phyloP scores from a whole-genome alignment of 169 alveolate genomes.

The Eimeria mitis region DNA sequence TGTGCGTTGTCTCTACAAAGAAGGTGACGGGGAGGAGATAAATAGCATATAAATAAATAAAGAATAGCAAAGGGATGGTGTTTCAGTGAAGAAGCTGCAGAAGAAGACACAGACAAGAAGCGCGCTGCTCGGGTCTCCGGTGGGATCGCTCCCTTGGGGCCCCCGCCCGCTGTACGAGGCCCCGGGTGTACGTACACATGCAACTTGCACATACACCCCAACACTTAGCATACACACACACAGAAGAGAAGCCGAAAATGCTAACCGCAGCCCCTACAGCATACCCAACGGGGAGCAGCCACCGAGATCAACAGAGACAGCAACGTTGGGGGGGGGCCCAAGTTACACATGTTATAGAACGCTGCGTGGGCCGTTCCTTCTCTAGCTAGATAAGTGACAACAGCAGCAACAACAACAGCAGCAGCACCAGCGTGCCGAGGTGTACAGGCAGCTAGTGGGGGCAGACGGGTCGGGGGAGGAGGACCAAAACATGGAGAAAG shows the following conservation, averaged over 20 bases:
- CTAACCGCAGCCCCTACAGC: too few species aligned
- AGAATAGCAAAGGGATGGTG: not conserved
- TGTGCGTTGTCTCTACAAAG: not conserved
- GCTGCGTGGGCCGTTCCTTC: not conserved
- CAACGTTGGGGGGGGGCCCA: not conserved
- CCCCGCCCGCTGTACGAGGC: not conserved
- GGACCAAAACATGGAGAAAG: not conserved
- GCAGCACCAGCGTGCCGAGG: not conserved
- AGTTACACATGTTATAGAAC: not conserved
- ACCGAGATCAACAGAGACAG: not conserved
- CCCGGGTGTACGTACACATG: constrained; percentile 4
- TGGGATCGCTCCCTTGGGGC: not conserved
- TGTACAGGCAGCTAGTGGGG: not conserved
- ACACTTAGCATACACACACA: not conserved
- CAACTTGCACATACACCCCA: not conserved
- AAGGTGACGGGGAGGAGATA: not conserved
- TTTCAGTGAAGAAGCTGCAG: not conserved
- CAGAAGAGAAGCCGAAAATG: not conserved
- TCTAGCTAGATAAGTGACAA: not conserved
- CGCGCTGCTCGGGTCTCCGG: not conserved
- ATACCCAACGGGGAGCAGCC: not conserved
- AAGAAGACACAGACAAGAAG: not conserved
- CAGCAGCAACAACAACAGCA: not conserved
- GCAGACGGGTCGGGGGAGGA: not conserved
- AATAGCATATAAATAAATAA: not conserved